These are phyloP conservation scores for Collybia mongolica DNA, from an alignment of 768 basidiomycete genomes.

Conservation along the genomic window DNA sequence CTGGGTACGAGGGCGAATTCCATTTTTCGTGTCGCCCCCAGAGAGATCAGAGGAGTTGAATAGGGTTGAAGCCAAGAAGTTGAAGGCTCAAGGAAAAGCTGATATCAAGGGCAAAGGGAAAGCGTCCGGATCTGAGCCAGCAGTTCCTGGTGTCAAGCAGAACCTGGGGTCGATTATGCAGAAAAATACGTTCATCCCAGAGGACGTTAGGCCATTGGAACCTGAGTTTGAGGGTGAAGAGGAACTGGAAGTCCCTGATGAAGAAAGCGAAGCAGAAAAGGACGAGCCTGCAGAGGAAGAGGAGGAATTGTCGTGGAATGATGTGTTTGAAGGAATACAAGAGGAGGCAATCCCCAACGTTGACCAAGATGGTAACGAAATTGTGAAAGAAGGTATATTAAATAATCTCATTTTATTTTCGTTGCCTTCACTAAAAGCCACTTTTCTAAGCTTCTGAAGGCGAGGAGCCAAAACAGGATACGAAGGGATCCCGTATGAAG, in stretches of 20 bases:
- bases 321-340: slow-evolving; percentile 71
- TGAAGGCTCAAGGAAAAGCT: slow-evolving; percentile 36
- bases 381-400: slow-evolving; percentile 22
- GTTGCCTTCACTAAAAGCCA: not conserved
- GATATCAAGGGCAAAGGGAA: slow-evolving; percentile 58
- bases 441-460: slow-evolving; percentile 8
- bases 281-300: slow-evolving; percentile 39
- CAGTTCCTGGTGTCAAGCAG: slow-evolving; percentile 73
- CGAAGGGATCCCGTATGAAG: slow-evolving; percentile 80
- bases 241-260: slow-evolving; percentile 36
- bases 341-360: slow-evolving; percentile 21
- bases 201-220: slow-evolving; percentile 74
- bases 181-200: slow-evolving; percentile 83
- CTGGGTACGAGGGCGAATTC: slow-evolving; percentile 97
- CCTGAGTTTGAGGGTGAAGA: slow-evolving; percentile 44
- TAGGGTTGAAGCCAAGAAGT: slow-evolving; percentile 55
- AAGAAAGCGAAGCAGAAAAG: slow-evolving; percentile 33
- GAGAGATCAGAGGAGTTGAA: slow-evolving; percentile 75
- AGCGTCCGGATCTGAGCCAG: slow-evolving; percentile 34
- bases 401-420: slow-evolving; percentile 11
- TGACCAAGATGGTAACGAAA: slow-evolving; percentile 26
- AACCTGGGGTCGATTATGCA: slow-evolving; percentile 85
- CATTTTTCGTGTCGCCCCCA: slow-evolving; percentile 93
- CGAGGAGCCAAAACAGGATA: slow-evolving; percentile 11
- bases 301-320: slow-evolving; percentile 75